Percentiles rank a stretch among this genome's conserved stretches.
phyloP scores from a whole-genome alignment of 306 rosid species.

The Senna siamea region DNA sequence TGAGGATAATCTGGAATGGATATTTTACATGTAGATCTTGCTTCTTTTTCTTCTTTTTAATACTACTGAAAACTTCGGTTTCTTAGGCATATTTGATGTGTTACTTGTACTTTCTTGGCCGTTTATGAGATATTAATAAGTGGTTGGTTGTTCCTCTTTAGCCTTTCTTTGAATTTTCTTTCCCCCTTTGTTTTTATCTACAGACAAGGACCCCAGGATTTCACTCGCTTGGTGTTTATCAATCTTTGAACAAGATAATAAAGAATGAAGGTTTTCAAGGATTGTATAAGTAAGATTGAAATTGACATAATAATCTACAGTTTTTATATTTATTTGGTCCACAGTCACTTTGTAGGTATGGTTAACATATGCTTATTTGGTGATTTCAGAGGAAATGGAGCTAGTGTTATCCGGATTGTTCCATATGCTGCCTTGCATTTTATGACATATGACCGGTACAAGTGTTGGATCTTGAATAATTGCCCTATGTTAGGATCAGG shows the following conservation, averaged over 20 bases:
- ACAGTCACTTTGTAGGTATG: background rate
- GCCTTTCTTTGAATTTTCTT: background rate
- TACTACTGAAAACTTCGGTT: constrained; percentile 13
- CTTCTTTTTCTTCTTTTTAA: background rate
- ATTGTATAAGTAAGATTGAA: constrained; percentile 75
- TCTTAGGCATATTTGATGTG: constrained; percentile 22
- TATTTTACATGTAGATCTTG: constrained; percentile 24
- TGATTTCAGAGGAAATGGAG: constrained; percentile 90
- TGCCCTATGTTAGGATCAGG: constrained; percentile 78
- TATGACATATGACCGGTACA: constrained; percentile 94
- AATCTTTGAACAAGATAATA: constrained; percentile 69
- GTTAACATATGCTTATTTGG: constrained; percentile 32
- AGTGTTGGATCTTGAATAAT: constrained; percentile 77
- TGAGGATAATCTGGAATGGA: constrained; percentile 21
- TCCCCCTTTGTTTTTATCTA: background rate
- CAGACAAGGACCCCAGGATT: constrained; percentile 91
- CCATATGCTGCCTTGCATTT: constrained; percentile 97
- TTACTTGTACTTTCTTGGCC: constrained; percentile 6
- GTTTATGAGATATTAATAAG: background rate
- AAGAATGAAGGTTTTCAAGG: constrained; percentile 83
- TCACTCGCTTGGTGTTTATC: constrained; percentile 74
- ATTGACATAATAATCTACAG: constrained; percentile 1
- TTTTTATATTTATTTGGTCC: background rate
- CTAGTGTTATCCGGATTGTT: constrained; percentile 83
- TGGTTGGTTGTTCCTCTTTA: constrained; percentile 17